Evolutionary conservation across 2,329 filamentous ascomycete genomes (phyloP).

Genomic region (Zymoseptoria tritici): DNA sequence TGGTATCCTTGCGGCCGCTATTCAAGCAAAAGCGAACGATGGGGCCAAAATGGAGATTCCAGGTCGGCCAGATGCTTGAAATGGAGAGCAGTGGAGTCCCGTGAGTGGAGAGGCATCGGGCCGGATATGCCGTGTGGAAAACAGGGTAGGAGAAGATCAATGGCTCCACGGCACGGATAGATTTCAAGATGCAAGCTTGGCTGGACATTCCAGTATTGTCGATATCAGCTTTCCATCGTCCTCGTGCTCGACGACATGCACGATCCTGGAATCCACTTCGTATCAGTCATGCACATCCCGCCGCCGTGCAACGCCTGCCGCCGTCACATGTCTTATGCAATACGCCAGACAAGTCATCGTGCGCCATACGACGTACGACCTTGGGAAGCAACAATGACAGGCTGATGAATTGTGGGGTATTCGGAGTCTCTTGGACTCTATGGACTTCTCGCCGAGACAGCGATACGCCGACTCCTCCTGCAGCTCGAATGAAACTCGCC

Average conservation of each 20-base stretch:
- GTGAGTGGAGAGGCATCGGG: not conserved
- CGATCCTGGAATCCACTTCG: not conserved
- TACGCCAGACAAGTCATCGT: not conserved
- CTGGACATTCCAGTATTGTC: not conserved
- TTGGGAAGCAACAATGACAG: not conserved
- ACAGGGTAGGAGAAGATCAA: not conserved
- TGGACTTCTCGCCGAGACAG: not conserved
- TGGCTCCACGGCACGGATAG: not conserved
- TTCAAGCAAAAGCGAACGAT: not conserved
- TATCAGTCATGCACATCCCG: not conserved
- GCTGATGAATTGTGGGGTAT: not conserved
- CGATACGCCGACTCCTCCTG: not conserved
- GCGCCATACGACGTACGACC: not conserved
- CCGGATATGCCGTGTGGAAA: not conserved
- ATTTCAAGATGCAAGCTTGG: not conserved
- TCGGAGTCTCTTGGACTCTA: not conserved
- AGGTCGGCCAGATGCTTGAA: not conserved
- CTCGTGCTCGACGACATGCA: not conserved
- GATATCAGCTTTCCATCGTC: not conserved
- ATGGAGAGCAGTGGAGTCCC: not conserved
- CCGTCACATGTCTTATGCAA: not conserved
- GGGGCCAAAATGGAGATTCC: not conserved
- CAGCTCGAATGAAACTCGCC: not conserved
- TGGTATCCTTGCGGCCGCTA: too few relatives aligned
- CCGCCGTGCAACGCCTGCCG: not conserved